Conservation (phyloP, 768 basidiomycete species). For the Termitomyces sp. region DNA sequence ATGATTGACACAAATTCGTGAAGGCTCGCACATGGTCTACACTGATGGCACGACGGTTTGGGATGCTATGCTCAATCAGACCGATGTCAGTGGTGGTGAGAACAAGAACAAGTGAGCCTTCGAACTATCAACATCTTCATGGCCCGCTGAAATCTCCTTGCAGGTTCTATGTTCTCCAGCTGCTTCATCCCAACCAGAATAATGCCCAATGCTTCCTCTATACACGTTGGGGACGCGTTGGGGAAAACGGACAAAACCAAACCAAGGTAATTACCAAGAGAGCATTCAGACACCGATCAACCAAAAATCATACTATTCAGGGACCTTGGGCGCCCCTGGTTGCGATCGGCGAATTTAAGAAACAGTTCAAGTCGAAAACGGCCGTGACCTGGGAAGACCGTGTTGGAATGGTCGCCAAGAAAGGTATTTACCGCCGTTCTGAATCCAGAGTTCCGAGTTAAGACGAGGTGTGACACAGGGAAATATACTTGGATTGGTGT, state of each 20-base stretch:
- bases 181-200: slow-evolving; percentile 44
- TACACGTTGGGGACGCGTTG: slow-evolving; percentile 61
- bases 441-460: neutral
- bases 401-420: slow-evolving; percentile 44
- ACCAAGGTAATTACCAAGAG: slow-evolving; percentile 30
- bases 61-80: slow-evolving; percentile 63
- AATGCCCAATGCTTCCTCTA: slow-evolving; percentile 29
- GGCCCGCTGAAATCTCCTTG: neutral
- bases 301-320: slow-evolving; percentile 19
- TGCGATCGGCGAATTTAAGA: slow-evolving; percentile 51
- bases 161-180: slow-evolving; percentile 56
- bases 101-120: slow-evolving; percentile 51
- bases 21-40: slow-evolving; percentile 51
- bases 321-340: slow-evolving; percentile 36
- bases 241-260: slow-evolving; percentile 46
- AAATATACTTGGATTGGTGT: slow-evolving; percentile 59
- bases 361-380: slow-evolving; percentile 54
- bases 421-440: slow-evolving; percentile 25
- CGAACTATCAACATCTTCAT: neutral
- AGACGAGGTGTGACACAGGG: slow-evolving; percentile 28
- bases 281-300: neutral
- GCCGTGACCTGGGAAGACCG: slow-evolving; percentile 43
- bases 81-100: slow-evolving; percentile 38
- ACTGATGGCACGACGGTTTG: slow-evolving; percentile 30
- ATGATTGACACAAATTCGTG: neutral